These are phyloP conservation scores for Nakaseomyces delphensis DNA, from an alignment of 1,139 yeast species.

Conservation along the genomic window DNA sequence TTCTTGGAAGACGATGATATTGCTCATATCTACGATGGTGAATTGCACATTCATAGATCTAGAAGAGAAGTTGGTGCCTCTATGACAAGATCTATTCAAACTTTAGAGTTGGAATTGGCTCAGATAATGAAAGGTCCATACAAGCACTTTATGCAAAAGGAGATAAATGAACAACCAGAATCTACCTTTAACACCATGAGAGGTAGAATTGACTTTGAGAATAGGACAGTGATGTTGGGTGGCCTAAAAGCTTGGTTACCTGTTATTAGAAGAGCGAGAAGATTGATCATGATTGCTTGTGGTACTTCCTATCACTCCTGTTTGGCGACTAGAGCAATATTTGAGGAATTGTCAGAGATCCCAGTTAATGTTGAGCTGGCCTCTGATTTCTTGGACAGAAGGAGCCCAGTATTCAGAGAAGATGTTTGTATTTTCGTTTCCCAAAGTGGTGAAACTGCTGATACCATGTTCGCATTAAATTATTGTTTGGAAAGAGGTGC, in stretches of 20 bases:
- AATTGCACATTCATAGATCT: slow-evolving; percentile 95
- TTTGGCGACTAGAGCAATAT: slow-evolving; percentile 89
- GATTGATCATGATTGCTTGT: slow-evolving; percentile 97
- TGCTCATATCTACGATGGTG: slow-evolving; percentile 97
- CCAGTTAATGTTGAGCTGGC: slow-evolving; percentile 96
- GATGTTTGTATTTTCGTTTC: slow-evolving; percentile 97
- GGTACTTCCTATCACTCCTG: slow-evolving; percentile 99
- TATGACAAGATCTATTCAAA: slow-evolving; percentile 89
- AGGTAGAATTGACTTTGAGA: slow-evolving; percentile 93
- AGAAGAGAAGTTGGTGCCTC: slow-evolving; percentile 86
- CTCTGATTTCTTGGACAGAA: slow-evolving; percentile 92
- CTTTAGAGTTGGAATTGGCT: slow-evolving; percentile 92
- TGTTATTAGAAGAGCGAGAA: slow-evolving; percentile 87
- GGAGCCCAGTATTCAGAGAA: slow-evolving; percentile 93
- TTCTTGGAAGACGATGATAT: slow-evolving; percentile 97
- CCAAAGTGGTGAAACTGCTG: slow-evolving; percentile 99
- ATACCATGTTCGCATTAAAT: slow-evolving; percentile 91
- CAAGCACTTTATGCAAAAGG: slow-evolving; percentile 97
- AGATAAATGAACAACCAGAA: slow-evolving; percentile 97
- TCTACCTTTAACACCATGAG: slow-evolving; percentile 98
- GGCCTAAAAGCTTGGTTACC: slow-evolving; percentile 82
- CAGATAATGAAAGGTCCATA: slow-evolving; percentile 98
- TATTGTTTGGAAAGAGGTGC: slow-evolving; percentile 97
- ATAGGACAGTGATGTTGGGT: slow-evolving; percentile 70
- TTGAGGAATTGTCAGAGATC: slow-evolving; percentile 93